Conservation (phyloP, 371 early-diverging fungal genomes). For the Rhizopus delemar region DNA sequence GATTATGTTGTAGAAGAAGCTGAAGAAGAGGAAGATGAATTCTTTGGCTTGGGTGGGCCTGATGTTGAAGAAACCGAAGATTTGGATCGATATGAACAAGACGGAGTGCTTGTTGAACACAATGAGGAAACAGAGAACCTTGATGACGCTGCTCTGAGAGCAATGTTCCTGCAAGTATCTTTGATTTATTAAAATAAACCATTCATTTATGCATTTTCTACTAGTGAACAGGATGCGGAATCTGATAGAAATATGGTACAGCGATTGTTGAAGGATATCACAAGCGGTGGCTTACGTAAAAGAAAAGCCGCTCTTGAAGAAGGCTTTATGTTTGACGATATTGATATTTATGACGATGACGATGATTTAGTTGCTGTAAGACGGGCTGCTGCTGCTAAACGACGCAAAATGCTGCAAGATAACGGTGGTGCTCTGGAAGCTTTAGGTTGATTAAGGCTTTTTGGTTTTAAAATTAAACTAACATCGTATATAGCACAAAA, state of each 20-base stretch:
- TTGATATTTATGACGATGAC: constrained; percentile 42
- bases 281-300: constrained; percentile 45
- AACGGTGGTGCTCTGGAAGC: constrained; percentile 28
- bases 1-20: constrained; percentile 51
- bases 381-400: constrained; percentile 35
- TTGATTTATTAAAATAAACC: background rate
- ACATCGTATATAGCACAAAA: constrained; percentile 25
- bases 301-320: constrained; percentile 39
- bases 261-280: constrained; percentile 47
- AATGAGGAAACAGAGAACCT: constrained; percentile 41
- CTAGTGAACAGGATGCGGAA: constrained; percentile 40
- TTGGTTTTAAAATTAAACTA: background rate
- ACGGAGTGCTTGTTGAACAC: constrained; percentile 43
- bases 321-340: constrained; percentile 44
- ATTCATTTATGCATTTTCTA: background rate
- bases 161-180: constrained; percentile 35
- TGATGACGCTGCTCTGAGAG: constrained; percentile 38
- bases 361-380: constrained; percentile 43
- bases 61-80: constrained; percentile 38
- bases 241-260: constrained; percentile 43
- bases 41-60: constrained; percentile 43
- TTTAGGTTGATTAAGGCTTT: constrained; percentile 24
- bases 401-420: constrained; percentile 32
- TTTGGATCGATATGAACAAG: constrained; percentile 47
- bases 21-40: constrained; percentile 54